Conservation (phyloP, 257 asterid species). For the Solanum bukasovii region DNA sequence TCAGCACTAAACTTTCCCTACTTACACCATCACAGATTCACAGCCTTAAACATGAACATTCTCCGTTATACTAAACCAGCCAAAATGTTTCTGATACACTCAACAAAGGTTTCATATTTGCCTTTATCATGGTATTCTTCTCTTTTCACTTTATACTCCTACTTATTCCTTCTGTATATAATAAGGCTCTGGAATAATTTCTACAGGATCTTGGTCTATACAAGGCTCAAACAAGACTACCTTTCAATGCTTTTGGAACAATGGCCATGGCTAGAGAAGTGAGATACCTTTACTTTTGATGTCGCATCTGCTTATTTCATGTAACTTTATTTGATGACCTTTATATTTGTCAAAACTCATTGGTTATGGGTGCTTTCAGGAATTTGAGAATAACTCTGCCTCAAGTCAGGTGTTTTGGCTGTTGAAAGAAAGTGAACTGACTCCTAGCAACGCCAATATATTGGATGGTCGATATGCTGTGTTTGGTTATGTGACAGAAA, state of each 20-base stretch:
- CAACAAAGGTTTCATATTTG: slow-evolving; percentile 1
- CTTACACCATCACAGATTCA: not conserved
- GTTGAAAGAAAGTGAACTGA: slow-evolving; percentile 92
- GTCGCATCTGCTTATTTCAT: not conserved
- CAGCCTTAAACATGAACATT: not conserved
- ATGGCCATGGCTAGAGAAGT: slow-evolving; percentile 99
- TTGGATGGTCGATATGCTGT: slow-evolving; percentile 91
- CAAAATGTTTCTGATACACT: not conserved
- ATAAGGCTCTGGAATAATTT: not conserved
- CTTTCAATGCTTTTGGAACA: slow-evolving; percentile 96
- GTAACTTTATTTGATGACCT: not conserved
- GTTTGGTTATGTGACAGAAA: slow-evolving; percentile 75
- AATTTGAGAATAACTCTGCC: slow-evolving; percentile 89
- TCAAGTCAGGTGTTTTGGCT: slow-evolving; percentile 99
- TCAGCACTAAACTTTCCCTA: not conserved
- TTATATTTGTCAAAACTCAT: not conserved
- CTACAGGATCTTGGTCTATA: slow-evolving; percentile 86
- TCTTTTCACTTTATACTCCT: not conserved
- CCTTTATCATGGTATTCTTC: not conserved
- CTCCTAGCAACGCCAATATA: slow-evolving; percentile 97
- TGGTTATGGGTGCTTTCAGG: slow-evolving; percentile 32
- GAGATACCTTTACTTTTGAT: slow-evolving; percentile 4
- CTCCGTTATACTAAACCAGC: not conserved
- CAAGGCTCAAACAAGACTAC: slow-evolving; percentile 97
- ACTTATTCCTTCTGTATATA: not conserved